These are phyloP conservation scores for Parachaetomium inaequale DNA, from an alignment of 495 filamentous ascomycete species.

Conservation along the genomic window DNA sequence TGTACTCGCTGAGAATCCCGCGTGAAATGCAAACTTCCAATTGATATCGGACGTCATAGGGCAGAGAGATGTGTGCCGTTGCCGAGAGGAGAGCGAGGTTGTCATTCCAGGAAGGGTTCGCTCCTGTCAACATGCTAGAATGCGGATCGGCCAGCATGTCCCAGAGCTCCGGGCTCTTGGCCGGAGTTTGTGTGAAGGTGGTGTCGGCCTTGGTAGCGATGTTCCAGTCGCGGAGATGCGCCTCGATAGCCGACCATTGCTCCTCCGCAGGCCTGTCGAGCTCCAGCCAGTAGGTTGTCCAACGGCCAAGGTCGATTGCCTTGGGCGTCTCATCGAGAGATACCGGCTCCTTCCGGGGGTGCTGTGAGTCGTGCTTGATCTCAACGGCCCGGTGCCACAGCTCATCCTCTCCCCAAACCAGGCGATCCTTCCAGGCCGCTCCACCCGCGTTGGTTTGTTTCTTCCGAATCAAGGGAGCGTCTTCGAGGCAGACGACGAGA, in stretches of 20 bases:
- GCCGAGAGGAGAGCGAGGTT: conserved; percentile 36
- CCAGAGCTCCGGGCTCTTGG: conserved; percentile 46
- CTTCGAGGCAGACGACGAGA: conserved; percentile 58
- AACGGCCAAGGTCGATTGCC: conserved; percentile 75
- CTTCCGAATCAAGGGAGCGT: conserved; percentile 62
- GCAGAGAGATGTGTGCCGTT: conserved; percentile 46
- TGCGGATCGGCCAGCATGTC: conserved; percentile 49
- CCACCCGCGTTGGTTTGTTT: conserved; percentile 42
- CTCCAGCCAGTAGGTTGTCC: conserved; percentile 63
- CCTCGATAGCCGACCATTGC: conserved; percentile 44
- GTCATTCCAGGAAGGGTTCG: conserved; percentile 19
- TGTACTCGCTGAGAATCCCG: conserved; percentile 73
- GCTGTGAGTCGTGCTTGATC: conserved; percentile 51
- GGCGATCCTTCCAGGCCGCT: conserved; percentile 44
- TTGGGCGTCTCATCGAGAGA: conserved; percentile 54
- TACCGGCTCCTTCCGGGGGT: conserved; percentile 39
- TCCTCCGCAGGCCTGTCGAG: conserved; percentile 36
- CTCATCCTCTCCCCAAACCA: conserved; percentile 62
- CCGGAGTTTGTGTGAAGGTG: conserved; percentile 29
- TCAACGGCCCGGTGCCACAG: conserved; percentile 74
- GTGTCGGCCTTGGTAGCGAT: conserved; percentile 44
- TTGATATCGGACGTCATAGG: conserved; percentile 79
- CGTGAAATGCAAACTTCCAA: conserved; percentile 88
- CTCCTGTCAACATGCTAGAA: not conserved
- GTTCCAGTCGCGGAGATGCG: conserved; percentile 71